Conservation (phyloP, 2,329 filamentous ascomycete genomes). For the Exophiala oligosperma region DNA sequence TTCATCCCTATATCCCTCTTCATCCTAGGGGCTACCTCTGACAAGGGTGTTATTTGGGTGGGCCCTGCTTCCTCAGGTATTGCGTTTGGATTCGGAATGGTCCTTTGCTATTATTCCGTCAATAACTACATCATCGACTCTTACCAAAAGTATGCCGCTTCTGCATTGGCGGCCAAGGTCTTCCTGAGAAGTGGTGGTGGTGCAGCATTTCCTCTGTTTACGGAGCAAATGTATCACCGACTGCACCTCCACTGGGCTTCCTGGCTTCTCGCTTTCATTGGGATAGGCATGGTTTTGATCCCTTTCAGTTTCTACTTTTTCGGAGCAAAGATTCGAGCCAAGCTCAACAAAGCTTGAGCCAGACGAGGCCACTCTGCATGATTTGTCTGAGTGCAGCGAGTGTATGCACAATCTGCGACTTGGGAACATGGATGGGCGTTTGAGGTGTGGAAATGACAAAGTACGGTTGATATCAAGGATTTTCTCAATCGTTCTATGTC, state of each 20-base stretch:
- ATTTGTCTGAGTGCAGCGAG: too few relatives aligned
- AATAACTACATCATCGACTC: conserved; percentile 34
- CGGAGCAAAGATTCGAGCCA: conserved; percentile 39
- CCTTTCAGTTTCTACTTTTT: conserved; percentile 44
- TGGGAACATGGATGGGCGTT: too few relatives aligned
- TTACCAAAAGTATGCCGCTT: conserved; percentile 38
- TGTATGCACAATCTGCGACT: too few relatives aligned
- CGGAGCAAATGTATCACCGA: conserved; percentile 39
- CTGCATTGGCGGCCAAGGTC: conserved; percentile 42
- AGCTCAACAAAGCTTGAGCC: conserved; percentile 17
- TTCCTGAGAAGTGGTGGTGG: conserved; percentile 43
- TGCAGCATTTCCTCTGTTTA: conserved; percentile 43
- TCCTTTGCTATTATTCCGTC: conserved; percentile 49
- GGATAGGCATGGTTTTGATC: conserved; percentile 40
- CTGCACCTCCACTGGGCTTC: conserved; percentile 44
- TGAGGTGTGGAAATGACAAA: too few relatives aligned
- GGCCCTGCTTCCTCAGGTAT: conserved; percentile 41
- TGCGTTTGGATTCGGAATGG: conserved; percentile 48
- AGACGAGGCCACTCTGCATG: too few relatives aligned
- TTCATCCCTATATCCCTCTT: conserved; percentile 44
- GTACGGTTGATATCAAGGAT: too few relatives aligned
- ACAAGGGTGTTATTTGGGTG: conserved; percentile 37
- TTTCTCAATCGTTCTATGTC: too few relatives aligned
- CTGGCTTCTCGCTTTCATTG: conserved; percentile 41
- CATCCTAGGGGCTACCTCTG: conserved; percentile 45